Base-by-base conservation (phyloP, 2,329 filamentous ascomycete species). In the Ophiostoma montium region DNA sequence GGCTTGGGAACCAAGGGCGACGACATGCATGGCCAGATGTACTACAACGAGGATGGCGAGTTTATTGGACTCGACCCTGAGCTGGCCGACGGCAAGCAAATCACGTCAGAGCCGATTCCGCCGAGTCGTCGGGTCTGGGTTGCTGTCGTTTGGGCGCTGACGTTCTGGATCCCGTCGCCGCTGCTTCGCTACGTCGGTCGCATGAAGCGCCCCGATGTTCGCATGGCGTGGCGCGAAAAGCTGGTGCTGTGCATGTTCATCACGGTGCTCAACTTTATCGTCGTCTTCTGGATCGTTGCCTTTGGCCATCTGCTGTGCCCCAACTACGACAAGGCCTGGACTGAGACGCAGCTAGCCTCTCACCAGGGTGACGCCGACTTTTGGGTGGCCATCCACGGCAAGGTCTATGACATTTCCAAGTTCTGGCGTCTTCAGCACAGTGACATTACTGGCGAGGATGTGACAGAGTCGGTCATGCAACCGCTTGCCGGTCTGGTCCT, bases 181-280 rank as follows among this genome's bases (percentile, higher is more conserved):
- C 56, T 85, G 2, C 78, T 98, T 15, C 76, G 76, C n/a, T 82
- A 74, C 52, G 60, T 96, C 51, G 92, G 92, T 31, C 85, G 90
- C 19, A 98, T 98, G 92, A 94, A 94, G 67, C 82, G 92, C 49
- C 92, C 89, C 2, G 92, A 98, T 66, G 87, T 98, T 9, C 85
- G 92, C 23, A 85, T 95, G 78, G 92, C 92, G 0, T 98, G 92
- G 92, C 78, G 92, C 65, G 92, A 98, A 61, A 98, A 98, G 66
- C 47, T 98, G 11, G 83, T 92, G 0, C 70, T 98, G 11, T 80
- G 89, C 43, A 70, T 85, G 51, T 59, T 95, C 47, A 96, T 98
- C 57, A 62, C 85, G 30, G 58, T 98, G 12, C 66, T 94, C 56
- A 98, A 98, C 65, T 87, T 62, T 35, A 61, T 77, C 27, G 77